A percentile compares a stretch with the other conserved stretches of the same genome.
These are phyloP conservation scores for Salix brachista DNA, from an alignment of 345 rosid species.

Conservation along the genomic window DNA sequence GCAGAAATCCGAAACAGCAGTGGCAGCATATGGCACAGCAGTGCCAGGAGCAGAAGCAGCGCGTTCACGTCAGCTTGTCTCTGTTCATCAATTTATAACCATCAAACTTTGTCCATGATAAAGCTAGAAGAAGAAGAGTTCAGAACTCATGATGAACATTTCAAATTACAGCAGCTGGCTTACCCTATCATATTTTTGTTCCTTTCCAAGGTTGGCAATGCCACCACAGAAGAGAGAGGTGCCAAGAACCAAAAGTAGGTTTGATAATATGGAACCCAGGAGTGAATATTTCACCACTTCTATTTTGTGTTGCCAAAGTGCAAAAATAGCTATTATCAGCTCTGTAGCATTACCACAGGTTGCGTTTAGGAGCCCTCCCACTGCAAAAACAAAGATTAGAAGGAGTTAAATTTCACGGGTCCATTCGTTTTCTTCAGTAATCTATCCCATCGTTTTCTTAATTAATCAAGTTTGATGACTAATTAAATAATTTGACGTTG, in stretches of 20 bases:
- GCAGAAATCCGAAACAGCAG: conserved; percentile 48
- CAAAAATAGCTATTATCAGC: conserved; percentile 78
- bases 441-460: background rate
- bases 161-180: background rate
- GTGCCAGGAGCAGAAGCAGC: conserved; percentile 56
- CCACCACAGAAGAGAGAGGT: conserved; percentile 90
- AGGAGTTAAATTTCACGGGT: background rate
- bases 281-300: conserved; percentile 82
- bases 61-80: conserved; percentile 85
- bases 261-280: conserved; percentile 79
- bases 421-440: background rate
- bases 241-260: conserved; percentile 91
- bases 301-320: conserved; percentile 53
- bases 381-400: conserved; percentile 30
- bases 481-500: background rate
- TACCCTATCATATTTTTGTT: conserved; percentile 87
- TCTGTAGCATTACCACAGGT: conserved; percentile 96
- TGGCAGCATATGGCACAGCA: conserved; percentile 75
- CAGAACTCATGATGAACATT: background rate
- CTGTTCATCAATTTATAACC: conserved; percentile 33
- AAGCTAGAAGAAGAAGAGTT: background rate
- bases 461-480: background rate
- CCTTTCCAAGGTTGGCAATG: conserved; percentile 50
- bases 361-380: conserved; percentile 89
- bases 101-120: background rate